Evolutionary conservation across 2,329 filamentous ascomycete genomes (phyloP).

Genomic region (Alternaria burnsii): DNA sequence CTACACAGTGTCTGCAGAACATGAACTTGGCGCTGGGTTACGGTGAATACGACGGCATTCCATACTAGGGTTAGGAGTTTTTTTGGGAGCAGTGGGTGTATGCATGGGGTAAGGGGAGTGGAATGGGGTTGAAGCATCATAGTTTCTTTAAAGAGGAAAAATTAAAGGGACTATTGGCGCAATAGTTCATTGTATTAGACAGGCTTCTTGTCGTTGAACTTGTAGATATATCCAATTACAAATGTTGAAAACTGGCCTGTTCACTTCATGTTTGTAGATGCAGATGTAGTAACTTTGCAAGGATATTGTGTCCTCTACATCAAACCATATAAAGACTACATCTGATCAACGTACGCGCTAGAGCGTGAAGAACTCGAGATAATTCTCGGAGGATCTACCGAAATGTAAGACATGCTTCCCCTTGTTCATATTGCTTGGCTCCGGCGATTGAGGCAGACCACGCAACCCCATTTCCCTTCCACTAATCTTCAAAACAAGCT

Average conservation of each 20-base stretch:
- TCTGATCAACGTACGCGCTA: neutral
- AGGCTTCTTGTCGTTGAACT: conserved; percentile 10
- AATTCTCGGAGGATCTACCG: neutral
- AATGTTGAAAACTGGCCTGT: neutral
- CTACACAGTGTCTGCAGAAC: conserved; percentile 93
- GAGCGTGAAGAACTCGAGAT: neutral
- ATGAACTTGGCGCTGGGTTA: conserved; percentile 94
- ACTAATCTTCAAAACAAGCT: conserved; percentile 3
- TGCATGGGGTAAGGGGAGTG: neutral
- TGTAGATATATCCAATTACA: conserved; percentile 22
- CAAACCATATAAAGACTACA: too few species aligned
- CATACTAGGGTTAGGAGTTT: conserved; percentile 49
- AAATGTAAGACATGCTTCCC: neutral
- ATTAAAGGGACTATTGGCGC: conserved; percentile 5
- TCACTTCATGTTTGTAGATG: too few species aligned
- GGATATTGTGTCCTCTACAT: too few species aligned
- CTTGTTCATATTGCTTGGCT: neutral
- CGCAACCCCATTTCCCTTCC: neutral
- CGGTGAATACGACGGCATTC: conserved; percentile 87
- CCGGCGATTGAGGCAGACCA: neutral
- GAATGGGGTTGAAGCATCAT: neutral
- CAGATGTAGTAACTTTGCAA: too few species aligned
- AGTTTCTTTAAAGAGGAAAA: conserved; percentile 2
- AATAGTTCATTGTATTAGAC: conserved; percentile 10
- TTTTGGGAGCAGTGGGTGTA: too few species aligned